These are phyloP conservation scores for Penicillium soppii DNA, from an alignment of 495 filamentous ascomycete genomes.

Conservation along the genomic window DNA sequence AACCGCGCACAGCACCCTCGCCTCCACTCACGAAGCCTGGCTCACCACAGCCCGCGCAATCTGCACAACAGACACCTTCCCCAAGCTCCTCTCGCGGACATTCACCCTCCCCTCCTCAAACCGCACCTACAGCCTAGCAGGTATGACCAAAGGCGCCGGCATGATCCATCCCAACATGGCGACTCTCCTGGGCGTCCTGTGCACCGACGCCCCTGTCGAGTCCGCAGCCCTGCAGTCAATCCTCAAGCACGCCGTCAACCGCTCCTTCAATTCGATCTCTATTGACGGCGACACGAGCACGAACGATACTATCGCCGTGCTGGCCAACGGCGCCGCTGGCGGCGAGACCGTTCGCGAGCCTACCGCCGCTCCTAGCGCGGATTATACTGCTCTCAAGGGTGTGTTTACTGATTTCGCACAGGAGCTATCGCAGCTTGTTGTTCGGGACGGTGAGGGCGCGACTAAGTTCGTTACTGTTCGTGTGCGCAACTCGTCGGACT, in stretches of 20 bases:
- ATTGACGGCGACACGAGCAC: constrained; percentile 96
- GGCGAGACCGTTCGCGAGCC: constrained; percentile 46
- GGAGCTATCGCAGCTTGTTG: constrained; percentile 85
- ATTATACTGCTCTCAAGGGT: constrained; percentile 63
- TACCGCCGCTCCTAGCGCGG: constrained; percentile 52
- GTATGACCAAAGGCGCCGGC: constrained; percentile 97
- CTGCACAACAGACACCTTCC: constrained; percentile 98
- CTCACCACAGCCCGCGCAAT: constrained; percentile 85
- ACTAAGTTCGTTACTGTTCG: constrained; percentile 96
- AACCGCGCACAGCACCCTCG: constrained; percentile 65
- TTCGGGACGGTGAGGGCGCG: constrained; percentile 95
- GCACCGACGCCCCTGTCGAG: constrained; percentile 85
- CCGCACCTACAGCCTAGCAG: constrained; percentile 76
- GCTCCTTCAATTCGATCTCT: constrained; percentile 95
- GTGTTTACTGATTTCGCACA: constrained; percentile 75
- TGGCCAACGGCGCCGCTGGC: constrained; percentile 92
- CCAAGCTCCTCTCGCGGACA: constrained; percentile 83
- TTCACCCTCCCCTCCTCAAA: constrained; percentile 82
- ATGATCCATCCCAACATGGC: constrained; percentile 99
- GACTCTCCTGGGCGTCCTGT: constrained; percentile 88
- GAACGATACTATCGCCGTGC: constrained; percentile 91
- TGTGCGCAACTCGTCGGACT: constrained; percentile 70
- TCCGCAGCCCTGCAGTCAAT: constrained; percentile 63
- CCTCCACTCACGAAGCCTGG: constrained; percentile 80
- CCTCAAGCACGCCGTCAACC: constrained; percentile 72